Evolutionary conservation across 345 rosid species (phyloP), one percentile per base, ranked within the genome.

Genomic region (Eucalyptus sp.): DNA sequence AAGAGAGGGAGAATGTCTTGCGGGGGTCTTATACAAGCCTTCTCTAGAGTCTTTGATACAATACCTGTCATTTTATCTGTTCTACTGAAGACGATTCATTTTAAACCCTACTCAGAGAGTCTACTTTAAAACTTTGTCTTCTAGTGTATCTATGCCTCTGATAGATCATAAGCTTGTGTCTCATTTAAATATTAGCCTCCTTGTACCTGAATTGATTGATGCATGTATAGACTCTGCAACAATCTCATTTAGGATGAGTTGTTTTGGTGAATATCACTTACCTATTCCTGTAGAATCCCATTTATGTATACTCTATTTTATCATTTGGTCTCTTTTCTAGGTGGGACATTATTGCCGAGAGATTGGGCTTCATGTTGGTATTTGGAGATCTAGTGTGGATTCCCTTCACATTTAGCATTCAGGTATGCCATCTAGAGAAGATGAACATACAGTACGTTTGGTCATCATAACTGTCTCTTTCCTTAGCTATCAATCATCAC

Each of bases 291-390:
- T 60, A 62, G 71, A 62, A 12, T 62, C 33, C 68, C 33, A 29
- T 62, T 3, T 52, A 62, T 62, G 33, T 62, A 8, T 62, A 62
- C 71, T 62, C 71, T 29, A 62, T 29, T 33, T 81, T 86, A 50
- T 22, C 79, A 24, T 86, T 89, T 68, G n/a, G 50, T 87, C 13
- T n/a, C 27, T 84, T 89, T 88, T 86, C 13, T 93, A 97, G 99
- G 62, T 96, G 99, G 98, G 99, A 96, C 91, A 96, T 97, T 90
- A 97, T 97, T 90, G 99, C 98, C 11, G 99, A 97, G 94, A 95
- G 98, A 90, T 90, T 96, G 90, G 98, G 99, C 71, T 97, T 96
- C 95, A 97, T 97, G 99, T 90, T 97, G 91, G 99, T 97, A 14
- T 96, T 96, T 91, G 99, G 99, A 86, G 99, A 97, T 94, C 95